Evolutionary conservation across 495 filamentous ascomycete species (phyloP).

Genomic region (Aspergillus wentii): DNA sequence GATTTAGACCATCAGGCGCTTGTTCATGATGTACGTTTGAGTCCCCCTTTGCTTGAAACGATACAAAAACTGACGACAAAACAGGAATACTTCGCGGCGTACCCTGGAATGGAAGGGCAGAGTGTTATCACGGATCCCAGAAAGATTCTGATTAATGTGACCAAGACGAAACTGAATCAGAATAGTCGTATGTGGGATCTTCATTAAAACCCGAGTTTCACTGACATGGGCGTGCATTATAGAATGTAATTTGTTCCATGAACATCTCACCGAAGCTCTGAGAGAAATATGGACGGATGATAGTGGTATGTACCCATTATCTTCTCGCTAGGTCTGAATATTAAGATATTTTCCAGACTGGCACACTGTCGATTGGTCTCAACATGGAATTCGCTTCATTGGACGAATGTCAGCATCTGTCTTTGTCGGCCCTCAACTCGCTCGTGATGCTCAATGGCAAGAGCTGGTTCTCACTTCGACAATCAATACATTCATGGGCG

Average conservation of each 20-base stretch:
- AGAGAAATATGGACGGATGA: constrained; percentile 3
- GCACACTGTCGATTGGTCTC: constrained; percentile 10
- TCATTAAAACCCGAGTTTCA: not conserved
- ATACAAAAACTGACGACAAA: not conserved
- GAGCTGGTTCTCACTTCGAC: constrained; percentile 31
- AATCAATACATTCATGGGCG: constrained; percentile 23
- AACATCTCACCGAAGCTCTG: constrained; percentile 1
- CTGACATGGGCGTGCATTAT: not conserved
- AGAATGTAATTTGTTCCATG: constrained; percentile 3
- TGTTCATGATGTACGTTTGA: constrained; percentile 6
- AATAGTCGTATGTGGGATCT: constrained; percentile 6
- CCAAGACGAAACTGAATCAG: constrained; percentile 9
- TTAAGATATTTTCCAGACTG: constrained; percentile 12
- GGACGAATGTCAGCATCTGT: constrained; percentile 37
- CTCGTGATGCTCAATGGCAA: constrained; percentile 36
- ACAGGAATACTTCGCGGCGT: constrained; percentile 10
- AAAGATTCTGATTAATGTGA: constrained; percentile 6
- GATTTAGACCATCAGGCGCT: constrained; percentile 10
- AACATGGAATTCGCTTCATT: constrained; percentile 33
- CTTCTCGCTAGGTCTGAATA: no score
- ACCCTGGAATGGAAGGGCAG: constrained; percentile 9
- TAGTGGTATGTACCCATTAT: not conserved
- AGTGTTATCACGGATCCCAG: constrained; percentile 2
- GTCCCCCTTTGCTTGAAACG: not conserved
- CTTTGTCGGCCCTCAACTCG: constrained; percentile 36